Evolutionary conservation across 2,329 filamentous ascomycete species (phyloP).

Genomic region (Venturia aucupariae): DNA sequence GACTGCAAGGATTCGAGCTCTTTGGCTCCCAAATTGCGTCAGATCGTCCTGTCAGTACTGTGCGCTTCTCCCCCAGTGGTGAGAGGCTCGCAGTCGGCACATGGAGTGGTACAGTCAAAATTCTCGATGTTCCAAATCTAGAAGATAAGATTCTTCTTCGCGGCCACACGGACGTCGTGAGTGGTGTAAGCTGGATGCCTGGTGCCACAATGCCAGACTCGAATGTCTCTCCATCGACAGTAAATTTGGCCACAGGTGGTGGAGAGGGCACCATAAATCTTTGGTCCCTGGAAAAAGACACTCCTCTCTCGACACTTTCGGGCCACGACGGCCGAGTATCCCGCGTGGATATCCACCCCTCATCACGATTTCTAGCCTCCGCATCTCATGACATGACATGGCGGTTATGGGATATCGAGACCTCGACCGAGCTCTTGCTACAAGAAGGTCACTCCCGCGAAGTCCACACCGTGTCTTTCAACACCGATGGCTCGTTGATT

Average conservation of each 20-base stretch:
- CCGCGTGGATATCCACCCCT: constrained; percentile 89
- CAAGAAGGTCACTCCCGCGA: constrained; percentile 94
- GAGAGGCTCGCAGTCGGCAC: constrained; percentile 81
- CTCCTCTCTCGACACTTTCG: constrained; percentile 68
- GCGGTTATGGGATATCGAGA: constrained; percentile 91
- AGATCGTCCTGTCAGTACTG: constrained; percentile 84
- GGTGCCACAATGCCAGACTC: constrained; percentile 63
- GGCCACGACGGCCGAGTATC: constrained; percentile 85
- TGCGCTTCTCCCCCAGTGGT: constrained; percentile 79
- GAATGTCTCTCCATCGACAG: constrained; percentile 60
- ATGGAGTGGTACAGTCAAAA: constrained; percentile 81
- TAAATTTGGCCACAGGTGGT: constrained; percentile 85
- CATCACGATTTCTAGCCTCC: constrained; percentile 78
- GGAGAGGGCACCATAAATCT: constrained; percentile 81
- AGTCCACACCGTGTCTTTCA: constrained; percentile 85
- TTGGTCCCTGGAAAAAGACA: constrained; percentile 83
- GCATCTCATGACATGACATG: constrained; percentile 95
- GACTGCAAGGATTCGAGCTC: constrained; percentile 72
- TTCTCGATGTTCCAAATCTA: constrained; percentile 75
- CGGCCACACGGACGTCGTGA: constrained; percentile 81
- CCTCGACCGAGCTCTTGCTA: constrained; percentile 69
- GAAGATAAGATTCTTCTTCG: constrained; percentile 66
- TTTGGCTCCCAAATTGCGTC: constrained; percentile 90
- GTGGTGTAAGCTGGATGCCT: constrained; percentile 84
- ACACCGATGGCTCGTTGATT: constrained; percentile 79